Percentiles rank a stretch among this genome's conserved stretches.
These are phyloP conservation scores for Cladosporium halotolerans DNA, from an alignment of 2,329 filamentous ascomycete genomes.

Conservation along the genomic window DNA sequence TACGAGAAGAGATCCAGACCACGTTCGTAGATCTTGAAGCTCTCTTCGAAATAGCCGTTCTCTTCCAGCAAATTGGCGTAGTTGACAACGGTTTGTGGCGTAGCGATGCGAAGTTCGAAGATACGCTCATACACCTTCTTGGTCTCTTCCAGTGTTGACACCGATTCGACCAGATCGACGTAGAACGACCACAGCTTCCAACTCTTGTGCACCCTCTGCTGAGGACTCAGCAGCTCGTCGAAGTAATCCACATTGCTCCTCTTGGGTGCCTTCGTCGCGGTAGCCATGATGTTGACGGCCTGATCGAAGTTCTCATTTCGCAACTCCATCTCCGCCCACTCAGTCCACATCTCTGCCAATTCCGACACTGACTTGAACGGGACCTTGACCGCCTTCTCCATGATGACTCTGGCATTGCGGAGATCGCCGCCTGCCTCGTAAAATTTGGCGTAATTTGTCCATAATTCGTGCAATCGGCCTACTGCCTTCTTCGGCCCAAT, in stretches of 20 bases:
- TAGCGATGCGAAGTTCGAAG: constrained; percentile 95
- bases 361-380: constrained; percentile 97
- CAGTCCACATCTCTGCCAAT: constrained; percentile 96
- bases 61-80: constrained; percentile 95
- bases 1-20: constrained; percentile 98
- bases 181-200: constrained; percentile 99
- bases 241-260: constrained; percentile 99
- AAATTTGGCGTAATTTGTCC: constrained; percentile 95
- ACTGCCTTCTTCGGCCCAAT: constrained; percentile 92
- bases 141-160: constrained; percentile 83
- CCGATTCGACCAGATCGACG: constrained; percentile 93
- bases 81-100: constrained; percentile 96
- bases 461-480: constrained; percentile 88
- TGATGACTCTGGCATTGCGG: constrained; percentile 78
- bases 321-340: constrained; percentile 98
- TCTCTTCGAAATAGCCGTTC: constrained; percentile 91
- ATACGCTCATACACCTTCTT: constrained; percentile 94
- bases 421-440: constrained; percentile 86
- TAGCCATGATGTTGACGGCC: constrained; percentile 92
- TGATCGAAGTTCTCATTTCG: constrained; percentile 93
- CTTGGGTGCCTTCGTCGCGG: constrained; percentile 94
- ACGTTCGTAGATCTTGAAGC: constrained; percentile 94
- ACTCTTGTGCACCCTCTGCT: constrained; percentile 96
- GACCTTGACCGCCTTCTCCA: constrained; percentile 97
- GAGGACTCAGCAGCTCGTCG: constrained; percentile 85